Evolutionary conservation across 2,329 filamentous ascomycete genomes (phyloP).

Genomic region (Juglanconis oblonga): DNA sequence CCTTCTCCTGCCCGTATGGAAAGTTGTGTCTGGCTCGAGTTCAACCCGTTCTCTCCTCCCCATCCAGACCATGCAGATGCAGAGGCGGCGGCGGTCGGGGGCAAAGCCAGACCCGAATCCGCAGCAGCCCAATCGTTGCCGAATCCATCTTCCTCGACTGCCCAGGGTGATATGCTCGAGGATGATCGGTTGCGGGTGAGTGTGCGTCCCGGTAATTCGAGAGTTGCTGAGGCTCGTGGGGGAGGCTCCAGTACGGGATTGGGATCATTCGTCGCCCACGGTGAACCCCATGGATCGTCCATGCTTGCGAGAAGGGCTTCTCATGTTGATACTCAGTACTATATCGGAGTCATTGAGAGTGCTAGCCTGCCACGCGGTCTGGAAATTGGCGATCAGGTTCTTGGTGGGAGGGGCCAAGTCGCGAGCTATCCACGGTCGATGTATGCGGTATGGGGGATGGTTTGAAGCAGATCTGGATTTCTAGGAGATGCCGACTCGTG

Average conservation of each 20-base stretch:
- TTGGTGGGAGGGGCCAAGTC: not conserved
- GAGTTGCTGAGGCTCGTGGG: conserved; percentile 34
- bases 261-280: conserved; percentile 45
- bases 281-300: conserved; percentile 64
- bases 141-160: conserved; percentile 35
- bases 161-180: conserved; percentile 38
- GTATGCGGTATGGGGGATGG: not conserved
- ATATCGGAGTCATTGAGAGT: conserved; percentile 13
- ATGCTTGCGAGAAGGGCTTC: conserved; percentile 37
- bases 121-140: conserved; percentile 35
- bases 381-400: not conserved
- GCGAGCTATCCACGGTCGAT: not conserved
- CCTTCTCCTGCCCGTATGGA: conserved; percentile 30
- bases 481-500: not conserved
- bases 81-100: conserved; percentile 19
- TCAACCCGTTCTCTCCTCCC: conserved; percentile 19
- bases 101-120: conserved; percentile 25
- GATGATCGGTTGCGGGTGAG: conserved; percentile 27
- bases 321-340: conserved; percentile 18
- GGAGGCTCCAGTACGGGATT: conserved; percentile 34
- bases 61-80: conserved; percentile 30
- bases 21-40: conserved; percentile 24
- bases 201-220: conserved; percentile 30
- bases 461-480: not conserved
- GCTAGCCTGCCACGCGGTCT: not conserved